Percentiles rank a stretch among this genome's conserved stretches.
These are phyloP conservation scores for Rhinocladiella mackenziei DNA, from an alignment of 2,329 filamentous ascomycete species.

Conservation along the genomic window DNA sequence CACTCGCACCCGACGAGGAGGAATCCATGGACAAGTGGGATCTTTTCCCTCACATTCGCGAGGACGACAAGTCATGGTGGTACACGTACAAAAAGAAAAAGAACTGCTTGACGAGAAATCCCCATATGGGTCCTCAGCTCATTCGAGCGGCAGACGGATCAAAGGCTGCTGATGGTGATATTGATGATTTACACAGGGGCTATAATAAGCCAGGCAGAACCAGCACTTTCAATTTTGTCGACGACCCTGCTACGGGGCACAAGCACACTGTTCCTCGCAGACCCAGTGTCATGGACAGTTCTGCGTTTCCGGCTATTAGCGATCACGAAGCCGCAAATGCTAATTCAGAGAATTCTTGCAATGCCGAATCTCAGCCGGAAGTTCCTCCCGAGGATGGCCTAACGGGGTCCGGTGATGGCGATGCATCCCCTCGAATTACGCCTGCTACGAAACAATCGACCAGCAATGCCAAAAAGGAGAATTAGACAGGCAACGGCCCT, in stretches of 20 bases:
- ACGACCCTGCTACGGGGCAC: background rate
- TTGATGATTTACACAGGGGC: background rate
- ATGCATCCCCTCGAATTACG: no score
- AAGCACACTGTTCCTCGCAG: background rate
- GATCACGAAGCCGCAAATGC: background rate
- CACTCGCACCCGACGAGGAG: constrained; percentile 17
- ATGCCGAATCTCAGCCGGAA: background rate
- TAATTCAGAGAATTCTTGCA: background rate
- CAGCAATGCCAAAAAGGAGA: background rate
- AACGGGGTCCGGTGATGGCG: no score
- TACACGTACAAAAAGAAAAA: constrained; percentile 19
- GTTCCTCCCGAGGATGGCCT: background rate
- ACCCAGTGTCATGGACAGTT: constrained; percentile 1
- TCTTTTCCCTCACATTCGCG: constrained; percentile 20
- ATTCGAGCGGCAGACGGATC: background rate
- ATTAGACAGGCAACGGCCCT: no score
- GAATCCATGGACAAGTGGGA: constrained; percentile 27
- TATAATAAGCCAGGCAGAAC: constrained; percentile 2
- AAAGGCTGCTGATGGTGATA: background rate
- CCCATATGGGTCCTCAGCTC: constrained; percentile 14
- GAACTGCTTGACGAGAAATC: constrained; percentile 6
- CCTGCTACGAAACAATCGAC: no score
- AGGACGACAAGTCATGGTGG: constrained; percentile 15
- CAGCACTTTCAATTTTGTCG: background rate
- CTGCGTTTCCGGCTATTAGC: constrained; percentile 18